Evolutionary conservation across 1,284 basidiomycete genomes (phyloP), one percentile per base, ranked within the genome.

Genomic region (Coniferiporia weirii): DNA sequence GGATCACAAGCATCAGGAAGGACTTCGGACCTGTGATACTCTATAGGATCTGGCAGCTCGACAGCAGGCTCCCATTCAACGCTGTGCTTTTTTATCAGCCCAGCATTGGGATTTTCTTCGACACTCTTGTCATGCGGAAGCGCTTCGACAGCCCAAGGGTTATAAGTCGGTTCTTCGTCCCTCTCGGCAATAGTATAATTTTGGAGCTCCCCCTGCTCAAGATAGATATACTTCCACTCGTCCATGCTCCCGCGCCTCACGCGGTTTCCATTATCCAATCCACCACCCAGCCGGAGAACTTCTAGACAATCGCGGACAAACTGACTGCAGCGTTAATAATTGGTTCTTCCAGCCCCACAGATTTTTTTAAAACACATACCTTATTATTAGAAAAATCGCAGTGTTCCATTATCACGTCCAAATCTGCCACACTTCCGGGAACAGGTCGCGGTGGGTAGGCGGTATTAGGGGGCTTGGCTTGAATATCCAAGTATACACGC

Each of bases 401-500:
- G 65, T 93, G 82, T 43, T 93, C 86, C 84, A 94, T 86, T 1
- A 96, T 76, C 22, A 89, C 75, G 71, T 98, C 95, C 64, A 98
- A 72, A 71, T 98, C 95, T 10, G 91, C 80, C 15, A 93, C 79
- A 59, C 89, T 87, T 15, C 92, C 91, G 0, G 89, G 82, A 10
- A 85, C 75, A 19, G 95, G 95, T 59, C 95, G 79, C 5, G 90
- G 89, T 17, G 94, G 91, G 69, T 88, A 92, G n/a, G 82, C 83
- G 51, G 81, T 76, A 64, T 83, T 75, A 45, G 78, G 82, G 6
- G 79, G 77, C 50, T 76, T 71, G 60, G 77, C 77, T 60, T 84
- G 79, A 45, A 91, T 73, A 59, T 92, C 84, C 40, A 91, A 73
- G 69, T 95, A 97, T 49, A 83, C 76, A 56, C 94, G 84, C 63